A percentile compares a stretch with the other conserved stretches of the same genome.
phyloP scores from a whole-genome alignment of 805 yeast genomes.

The Lachancea sp. region DNA sequence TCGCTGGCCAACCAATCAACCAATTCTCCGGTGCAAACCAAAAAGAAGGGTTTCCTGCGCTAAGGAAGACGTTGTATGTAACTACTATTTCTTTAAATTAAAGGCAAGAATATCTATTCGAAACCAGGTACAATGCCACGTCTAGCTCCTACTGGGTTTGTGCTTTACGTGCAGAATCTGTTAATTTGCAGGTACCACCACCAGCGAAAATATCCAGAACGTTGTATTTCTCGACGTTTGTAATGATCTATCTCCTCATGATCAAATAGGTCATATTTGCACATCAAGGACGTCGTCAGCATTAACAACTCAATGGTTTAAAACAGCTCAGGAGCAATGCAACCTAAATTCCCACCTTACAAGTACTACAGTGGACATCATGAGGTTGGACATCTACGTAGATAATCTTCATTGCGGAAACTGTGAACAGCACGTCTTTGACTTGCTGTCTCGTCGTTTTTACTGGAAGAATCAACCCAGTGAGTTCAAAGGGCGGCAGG shows the following conservation, averaged over 20 bases:
- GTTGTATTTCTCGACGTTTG: too few relatives aligned
- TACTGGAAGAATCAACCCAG: neutral
- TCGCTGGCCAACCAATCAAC: constrained; percentile 34
- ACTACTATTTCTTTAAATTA: neutral
- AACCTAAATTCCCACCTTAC: neutral
- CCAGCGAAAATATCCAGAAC: too few relatives aligned
- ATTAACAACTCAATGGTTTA: neutral
- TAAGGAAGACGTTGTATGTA: constrained; percentile 17
- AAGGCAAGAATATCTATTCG: neutral
- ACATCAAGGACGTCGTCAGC: neutral
- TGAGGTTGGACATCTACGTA: neutral
- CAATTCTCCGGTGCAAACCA: constrained; percentile 49
- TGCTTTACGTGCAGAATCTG: too few relatives aligned
- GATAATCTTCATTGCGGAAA: constrained; percentile 51
- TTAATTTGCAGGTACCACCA: too few relatives aligned
- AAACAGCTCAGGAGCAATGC: neutral
- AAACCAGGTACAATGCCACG: too few relatives aligned
- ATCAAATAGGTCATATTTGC: neutral
- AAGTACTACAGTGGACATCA: neutral
- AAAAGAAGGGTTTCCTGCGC: constrained; percentile 79
- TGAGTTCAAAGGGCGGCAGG: neutral
- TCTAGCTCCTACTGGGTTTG: too few relatives aligned
- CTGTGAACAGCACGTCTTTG: constrained; percentile 39
- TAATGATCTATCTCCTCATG: too few relatives aligned
- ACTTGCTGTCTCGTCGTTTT: constrained; percentile 25